Evolutionary conservation across 2,329 filamentous ascomycete genomes (phyloP), one percentile per base, ranked within the genome.

Genomic region (Podosphaera leucotricha): DNA sequence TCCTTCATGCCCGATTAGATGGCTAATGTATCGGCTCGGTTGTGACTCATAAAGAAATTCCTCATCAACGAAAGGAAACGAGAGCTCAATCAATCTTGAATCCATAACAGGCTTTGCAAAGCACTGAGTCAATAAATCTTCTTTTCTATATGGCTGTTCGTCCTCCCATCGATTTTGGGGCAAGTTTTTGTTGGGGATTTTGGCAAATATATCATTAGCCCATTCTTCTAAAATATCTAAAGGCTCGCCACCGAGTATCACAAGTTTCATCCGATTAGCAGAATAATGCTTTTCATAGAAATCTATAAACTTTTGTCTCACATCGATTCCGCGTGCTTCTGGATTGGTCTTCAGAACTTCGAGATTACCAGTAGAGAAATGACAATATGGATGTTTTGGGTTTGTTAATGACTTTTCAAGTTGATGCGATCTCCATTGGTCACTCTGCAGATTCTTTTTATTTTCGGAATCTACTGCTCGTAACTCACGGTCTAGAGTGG

Each of bases 391-490:
- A 56, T 83, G 78, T 10, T 71, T 66, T 13, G 73, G 70, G 55
- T 77, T 82, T 2, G 76, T 76, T 22, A 80, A 62, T 13, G 73
- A 73, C 58, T 80, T 81, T 57, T 75, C 74, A 41, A 83, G 61
- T 56, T 83, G 78, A 57, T 78, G 72, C 52, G 81, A 59, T 24
- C 78, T 67, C 77, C 78, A 83, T 51, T 68, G 66, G 56, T 83
- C 78, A 55, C 70, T 79, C 59, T 83, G 78, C 38, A 83, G 60
- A 54, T 83, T 83, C 65, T 83, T 82, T 66, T 83, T 83, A 60
- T 83, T 81, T 59, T 83, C 78, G 13, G 78, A 82, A 56, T 83
- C 78, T 38, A 83, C 78, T 2, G 78, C 78, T 51, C 68, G 68
- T 55, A 83, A 61, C 59, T 83, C 78, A 48, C 78, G 68, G 53